Evolutionary conservation across 306 rosid genomes (phyloP), one percentile per base, ranked within the genome.

Genomic region (Gynostemma pentaphyllum): DNA sequence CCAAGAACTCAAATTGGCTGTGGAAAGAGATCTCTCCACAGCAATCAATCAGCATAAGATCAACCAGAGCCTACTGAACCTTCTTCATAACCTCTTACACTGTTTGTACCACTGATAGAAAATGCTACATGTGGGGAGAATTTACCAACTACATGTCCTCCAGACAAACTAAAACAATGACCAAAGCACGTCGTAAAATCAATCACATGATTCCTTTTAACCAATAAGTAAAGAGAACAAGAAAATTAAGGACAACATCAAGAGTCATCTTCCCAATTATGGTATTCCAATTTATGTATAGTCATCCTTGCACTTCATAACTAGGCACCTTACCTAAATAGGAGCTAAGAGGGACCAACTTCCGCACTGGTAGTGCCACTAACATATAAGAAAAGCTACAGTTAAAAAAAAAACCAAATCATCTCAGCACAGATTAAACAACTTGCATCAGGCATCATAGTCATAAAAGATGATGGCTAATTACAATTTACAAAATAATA

Each of bases 11-110:
- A n/a, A n/a, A n/a, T n/a, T n/a, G n/a, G n/a, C n/a, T n/a, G n/a
- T n/a, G 97, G 56, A 88, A 94, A 72, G 99, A 88, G 67, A 94
- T 66, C 80, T 94, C 99, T 84, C 95, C 99, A 12, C 89, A 94
- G 68, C 94, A n/a, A n/a, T n/a, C 90, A 81, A 94, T n/a, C 90
- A 21, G 68, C 74, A 74, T 82, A 94, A 0, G 95, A 94, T 69
- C 99, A 86, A 75, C 95, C 99, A 70, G 99, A 86, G 47, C 94
- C 99, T 68, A 94, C 97, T 14, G 94, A 85, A 68, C 99, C 99
- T 81, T 94, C 99, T 83, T 88, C 99, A 39, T 86, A 94, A 62
- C 99, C 99, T 83, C 97, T 80, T 64, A 94, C 97, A 37, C 94
- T 88, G 71, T 94, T 94, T 37, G 99, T 94, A 71, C 99, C 99